Percentiles rank a stretch among this genome's conserved stretches.
Conservation (phyloP, 306 rosid species). For the Glycine latifolia region DNA sequence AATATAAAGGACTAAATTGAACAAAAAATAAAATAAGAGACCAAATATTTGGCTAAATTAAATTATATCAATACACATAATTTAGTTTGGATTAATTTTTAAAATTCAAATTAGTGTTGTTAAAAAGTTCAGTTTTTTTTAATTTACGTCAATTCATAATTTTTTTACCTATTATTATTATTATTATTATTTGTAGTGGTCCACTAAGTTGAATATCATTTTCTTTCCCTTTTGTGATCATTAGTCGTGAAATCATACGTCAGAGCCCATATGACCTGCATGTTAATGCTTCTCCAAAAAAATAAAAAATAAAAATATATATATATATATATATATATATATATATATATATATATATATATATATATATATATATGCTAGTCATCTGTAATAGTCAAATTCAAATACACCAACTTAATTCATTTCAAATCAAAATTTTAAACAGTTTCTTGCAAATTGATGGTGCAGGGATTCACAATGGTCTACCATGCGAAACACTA, state of each 20-base stretch:
- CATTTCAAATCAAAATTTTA: conserved; percentile 18
- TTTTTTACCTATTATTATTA: neutral
- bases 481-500: conserved; percentile 86
- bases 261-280: neutral
- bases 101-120: too few relatives aligned
- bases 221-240: conserved; percentile 15
- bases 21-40: too few relatives aligned
- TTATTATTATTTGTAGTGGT: conserved; percentile 5
- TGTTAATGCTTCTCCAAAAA: neutral
- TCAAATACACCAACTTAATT: neutral
- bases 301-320: too few relatives aligned
- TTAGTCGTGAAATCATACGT: neutral
- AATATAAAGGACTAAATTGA: too few relatives aligned
- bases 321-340: neutral
- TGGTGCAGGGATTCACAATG: conserved; percentile 83
- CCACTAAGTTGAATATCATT: conserved; percentile 37
- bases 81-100: too few relatives aligned
- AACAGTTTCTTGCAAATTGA: conserved; percentile 39
- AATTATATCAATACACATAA: too few relatives aligned
- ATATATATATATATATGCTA: neutral
- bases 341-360: neutral
- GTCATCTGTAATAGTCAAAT: neutral
- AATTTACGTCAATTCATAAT: neutral
- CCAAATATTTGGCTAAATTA: too few relatives aligned
- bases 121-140: too few relatives aligned